Evolutionary conservation across 371 early-diverging fungal genomes (phyloP).

Genomic region (Mucor ambiguus): DNA sequence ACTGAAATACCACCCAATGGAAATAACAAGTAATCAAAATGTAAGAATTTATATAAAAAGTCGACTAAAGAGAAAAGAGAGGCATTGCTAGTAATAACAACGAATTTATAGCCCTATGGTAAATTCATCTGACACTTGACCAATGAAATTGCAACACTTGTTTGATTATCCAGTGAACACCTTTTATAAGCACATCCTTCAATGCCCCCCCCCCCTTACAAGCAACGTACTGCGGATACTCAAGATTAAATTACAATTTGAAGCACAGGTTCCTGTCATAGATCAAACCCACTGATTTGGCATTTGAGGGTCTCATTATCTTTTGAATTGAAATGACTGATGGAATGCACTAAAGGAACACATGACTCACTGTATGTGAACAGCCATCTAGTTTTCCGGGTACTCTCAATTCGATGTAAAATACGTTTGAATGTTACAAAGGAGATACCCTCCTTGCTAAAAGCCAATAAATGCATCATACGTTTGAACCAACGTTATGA

Average conservation of each 20-base stretch:
- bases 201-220: neutral
- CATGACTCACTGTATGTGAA: neutral
- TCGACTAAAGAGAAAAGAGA: conserved; percentile 26
- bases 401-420: neutral
- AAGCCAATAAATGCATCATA: neutral
- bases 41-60: conserved; percentile 24
- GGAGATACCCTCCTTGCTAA: neutral
- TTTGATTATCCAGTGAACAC: conserved; percentile 12
- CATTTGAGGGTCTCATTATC: neutral
- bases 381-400: neutral
- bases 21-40: conserved; percentile 30
- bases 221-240: neutral
- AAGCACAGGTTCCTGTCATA: neutral
- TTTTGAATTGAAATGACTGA: neutral
- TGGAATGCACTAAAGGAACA: neutral
- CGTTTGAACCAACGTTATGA: neutral
- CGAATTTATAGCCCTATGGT: neutral
- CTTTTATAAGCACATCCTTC: neutral
- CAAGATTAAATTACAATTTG: neutral
- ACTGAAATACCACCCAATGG: conserved; percentile 52
- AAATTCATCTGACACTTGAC: neutral
- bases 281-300: neutral
- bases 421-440: neutral
- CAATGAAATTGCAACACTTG: conserved; percentile 28
- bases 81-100: neutral